Evolutionary conservation across 2,329 filamentous ascomycete species (phyloP), one percentile per base, ranked within the genome.

Genomic region (Nigrospora osmanthi): DNA sequence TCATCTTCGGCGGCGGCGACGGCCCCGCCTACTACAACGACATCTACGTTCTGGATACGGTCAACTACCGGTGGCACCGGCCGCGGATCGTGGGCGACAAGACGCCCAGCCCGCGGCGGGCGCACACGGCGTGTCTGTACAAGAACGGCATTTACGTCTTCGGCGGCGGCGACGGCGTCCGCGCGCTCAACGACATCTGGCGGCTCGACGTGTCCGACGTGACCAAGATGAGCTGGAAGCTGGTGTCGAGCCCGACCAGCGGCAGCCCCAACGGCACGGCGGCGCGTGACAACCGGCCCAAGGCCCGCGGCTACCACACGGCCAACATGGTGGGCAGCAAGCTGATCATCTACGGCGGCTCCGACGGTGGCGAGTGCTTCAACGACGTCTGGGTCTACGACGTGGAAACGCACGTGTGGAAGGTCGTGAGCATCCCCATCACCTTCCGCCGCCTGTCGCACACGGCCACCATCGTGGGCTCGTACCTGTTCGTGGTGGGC

Each of bases 351-450:
- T 85, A 78, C 58, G 82, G 82, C 35, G 82, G 82, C 32, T 83
- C 79, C 3, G 82, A 86, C 58, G 82, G 82, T 51, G 80, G 79
- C 42, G 81, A 85, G 62, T 86, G 82, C 63, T 86, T 86, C 64
- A 76, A 81, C 58, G 82, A 86, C 56, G 81, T 86, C 35, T 86
- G 82, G 82, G 76, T 86, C 30, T 85, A 84, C 64, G 81, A 86
- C 58, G 76, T 85, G 6, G 81, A 85, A 42, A 73, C 70, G 35
- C 70, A 75, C 47, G 52, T 68, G 19, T 86, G 83, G 79, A 77
- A 74, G 48, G 58, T 68, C 7, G 81, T 84, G 45, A 60, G 68
- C 46, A 80, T 84, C 19, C 72, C 79, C 16, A 58, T 77, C 33
- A 77, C 78, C n/a, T 83, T 74, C 59, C 75, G 80, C 35, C 76